Evolutionary conservation across 169 alveolate genomes (phyloP).

Genomic region (Babesia bovis): DNA sequence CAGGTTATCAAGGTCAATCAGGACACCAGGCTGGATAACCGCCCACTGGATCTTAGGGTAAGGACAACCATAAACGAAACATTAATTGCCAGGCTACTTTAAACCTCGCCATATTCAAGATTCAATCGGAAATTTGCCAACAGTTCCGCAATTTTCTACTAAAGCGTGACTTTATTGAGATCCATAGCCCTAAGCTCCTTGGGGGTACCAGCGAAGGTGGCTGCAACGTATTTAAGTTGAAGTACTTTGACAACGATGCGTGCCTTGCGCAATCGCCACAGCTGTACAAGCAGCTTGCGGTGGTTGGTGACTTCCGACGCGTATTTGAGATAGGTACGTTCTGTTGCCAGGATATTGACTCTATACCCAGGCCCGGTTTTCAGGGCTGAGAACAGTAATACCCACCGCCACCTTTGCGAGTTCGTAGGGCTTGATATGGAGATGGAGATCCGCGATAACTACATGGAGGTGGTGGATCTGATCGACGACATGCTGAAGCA

Average conservation of each 20-base stretch:
- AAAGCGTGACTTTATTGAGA: constrained; percentile 91
- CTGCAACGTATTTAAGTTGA: constrained; percentile 91
- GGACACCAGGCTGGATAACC: constrained; percentile 94
- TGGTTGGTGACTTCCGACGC: constrained; percentile 93
- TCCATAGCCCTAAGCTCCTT: constrained; percentile 98
- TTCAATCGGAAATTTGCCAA: constrained; percentile 91
- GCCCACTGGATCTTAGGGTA: constrained; percentile 96
- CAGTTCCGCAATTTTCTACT: constrained; percentile 90
- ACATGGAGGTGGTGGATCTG: constrained; percentile 93
- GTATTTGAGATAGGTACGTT: constrained; percentile 96
- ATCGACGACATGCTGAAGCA: constrained; percentile 87
- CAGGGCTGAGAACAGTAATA: constrained; percentile 98
- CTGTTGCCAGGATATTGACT: neutral
- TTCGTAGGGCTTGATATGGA: constrained; percentile 98
- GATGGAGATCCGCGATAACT: constrained; percentile 95
- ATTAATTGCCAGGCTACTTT: constrained; percentile 29
- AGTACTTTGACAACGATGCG: constrained; percentile 89
- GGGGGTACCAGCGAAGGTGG: constrained; percentile 99
- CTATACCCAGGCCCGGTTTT: constrained; percentile 91
- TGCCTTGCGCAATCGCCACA: constrained; percentile 99
- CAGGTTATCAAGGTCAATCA: constrained; percentile 89
- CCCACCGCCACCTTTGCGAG: constrained; percentile 99
- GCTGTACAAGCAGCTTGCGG: constrained; percentile 98
- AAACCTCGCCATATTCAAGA: constrained; percentile 88
- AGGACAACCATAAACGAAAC: constrained; percentile 68